A percentile compares a stretch with the other conserved stretches of the same genome.
Evolutionary conservation across 805 yeast genomes (phyloP).

Genomic region (Pichia eremophila): DNA sequence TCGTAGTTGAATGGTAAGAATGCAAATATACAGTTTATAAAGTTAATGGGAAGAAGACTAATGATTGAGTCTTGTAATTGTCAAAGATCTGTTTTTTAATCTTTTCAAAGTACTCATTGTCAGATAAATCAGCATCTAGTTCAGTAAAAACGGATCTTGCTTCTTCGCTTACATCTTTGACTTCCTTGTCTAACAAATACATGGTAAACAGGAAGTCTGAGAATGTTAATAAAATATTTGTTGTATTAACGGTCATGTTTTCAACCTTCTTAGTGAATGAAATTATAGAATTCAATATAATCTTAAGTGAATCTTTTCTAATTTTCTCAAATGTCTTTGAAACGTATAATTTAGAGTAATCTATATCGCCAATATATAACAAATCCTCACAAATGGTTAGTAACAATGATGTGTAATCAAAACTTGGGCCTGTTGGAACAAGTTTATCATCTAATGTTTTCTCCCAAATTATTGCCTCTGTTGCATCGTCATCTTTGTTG

Average conservation of each 20-base stretch:
- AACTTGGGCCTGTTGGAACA: conserved; percentile 18
- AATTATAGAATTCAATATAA: background rate
- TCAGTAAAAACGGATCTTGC: background rate
- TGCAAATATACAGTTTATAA: background rate
- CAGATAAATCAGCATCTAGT: background rate
- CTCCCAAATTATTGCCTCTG: conserved; percentile 18
- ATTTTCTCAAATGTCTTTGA: conserved; percentile 11
- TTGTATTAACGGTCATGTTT: background rate
- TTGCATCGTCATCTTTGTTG: conserved; percentile 6
- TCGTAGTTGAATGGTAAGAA: background rate
- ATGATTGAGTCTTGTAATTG: conserved; percentile 9
- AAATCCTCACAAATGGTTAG: conserved; percentile 12
- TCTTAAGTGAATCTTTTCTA: conserved; percentile 1
- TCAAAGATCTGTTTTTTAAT: conserved; percentile 3
- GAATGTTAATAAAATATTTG: conserved; percentile 6
- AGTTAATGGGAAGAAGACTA: conserved; percentile 13
- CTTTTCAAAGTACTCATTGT: background rate
- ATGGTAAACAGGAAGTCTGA: conserved; percentile 7
- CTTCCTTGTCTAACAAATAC: background rate
- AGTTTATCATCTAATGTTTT: background rate
- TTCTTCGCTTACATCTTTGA: background rate
- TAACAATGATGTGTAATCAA: conserved; percentile 16
- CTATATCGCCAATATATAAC: conserved; percentile 11
- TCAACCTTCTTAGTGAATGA: background rate
- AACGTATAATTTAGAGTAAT: conserved; percentile 23